Evolutionary conservation across 1,284 basidiomycete genomes (phyloP).

Genomic region (Dichomitus squalens): DNA sequence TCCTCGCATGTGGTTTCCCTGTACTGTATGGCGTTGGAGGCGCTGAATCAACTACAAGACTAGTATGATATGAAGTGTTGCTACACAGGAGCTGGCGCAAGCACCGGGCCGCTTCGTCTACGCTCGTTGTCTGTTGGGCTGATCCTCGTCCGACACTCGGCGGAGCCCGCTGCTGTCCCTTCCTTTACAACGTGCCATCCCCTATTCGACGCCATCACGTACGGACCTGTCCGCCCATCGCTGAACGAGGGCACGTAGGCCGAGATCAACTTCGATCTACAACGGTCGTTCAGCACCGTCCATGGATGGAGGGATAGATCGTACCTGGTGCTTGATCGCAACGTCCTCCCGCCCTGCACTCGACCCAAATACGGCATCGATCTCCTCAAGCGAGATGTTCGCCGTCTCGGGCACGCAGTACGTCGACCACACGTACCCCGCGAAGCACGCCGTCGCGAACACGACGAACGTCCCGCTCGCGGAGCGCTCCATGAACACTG

Average conservation of each 20-base stretch:
- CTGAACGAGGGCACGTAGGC: conserved; percentile 36
- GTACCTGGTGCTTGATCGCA: conserved; percentile 49
- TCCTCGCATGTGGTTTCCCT: too few species aligned
- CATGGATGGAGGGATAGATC: conserved; percentile 15
- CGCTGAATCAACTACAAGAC: too few species aligned
- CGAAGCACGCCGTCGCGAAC: conserved; percentile 66
- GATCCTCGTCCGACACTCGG: too few species aligned
- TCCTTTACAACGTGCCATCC: too few species aligned
- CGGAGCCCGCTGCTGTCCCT: too few species aligned
- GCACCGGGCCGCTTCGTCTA: too few species aligned
- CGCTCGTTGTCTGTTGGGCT: too few species aligned
- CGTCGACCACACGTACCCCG: conserved; percentile 69
- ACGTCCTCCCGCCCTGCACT: conserved; percentile 58
- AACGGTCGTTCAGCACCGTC: not conserved
- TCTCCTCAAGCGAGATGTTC: conserved; percentile 74
- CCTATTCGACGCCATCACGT: too few species aligned
- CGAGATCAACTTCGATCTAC: conserved; percentile 43
- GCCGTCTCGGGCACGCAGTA: conserved; percentile 77
- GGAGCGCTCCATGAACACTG: conserved; percentile 66
- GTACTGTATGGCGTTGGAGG: too few species aligned
- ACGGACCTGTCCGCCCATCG: too few species aligned
- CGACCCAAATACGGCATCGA: conserved; percentile 68
- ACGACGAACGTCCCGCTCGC: conserved; percentile 69
- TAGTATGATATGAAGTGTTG: too few species aligned
- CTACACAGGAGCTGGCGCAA: too few species aligned